phyloP scores from a whole-genome alignment of 805 yeast genomes.

The Babjeviella inositovora region DNA sequence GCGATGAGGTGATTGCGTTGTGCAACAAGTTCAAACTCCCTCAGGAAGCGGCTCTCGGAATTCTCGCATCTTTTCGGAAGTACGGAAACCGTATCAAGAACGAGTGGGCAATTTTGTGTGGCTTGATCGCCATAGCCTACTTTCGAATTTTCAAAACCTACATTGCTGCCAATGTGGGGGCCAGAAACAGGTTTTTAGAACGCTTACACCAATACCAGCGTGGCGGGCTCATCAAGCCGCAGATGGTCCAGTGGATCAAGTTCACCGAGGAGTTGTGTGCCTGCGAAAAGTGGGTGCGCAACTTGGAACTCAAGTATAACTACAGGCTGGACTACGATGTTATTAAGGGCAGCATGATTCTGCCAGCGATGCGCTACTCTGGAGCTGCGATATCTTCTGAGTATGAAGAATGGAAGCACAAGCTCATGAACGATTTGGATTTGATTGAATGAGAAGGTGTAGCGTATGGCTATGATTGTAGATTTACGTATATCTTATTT shows the following conservation, averaged over 20 bases:
- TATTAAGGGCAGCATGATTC: constrained; percentile 17
- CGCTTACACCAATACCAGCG: constrained; percentile 34
- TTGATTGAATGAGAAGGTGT: no score
- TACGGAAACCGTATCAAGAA: constrained; percentile 37
- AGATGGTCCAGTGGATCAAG: constrained; percentile 33
- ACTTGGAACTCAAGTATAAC: constrained; percentile 26
- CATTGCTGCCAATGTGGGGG: constrained; percentile 28
- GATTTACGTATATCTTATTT: no score
- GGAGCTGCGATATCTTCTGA: constrained; percentile 15
- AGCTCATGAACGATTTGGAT: no score
- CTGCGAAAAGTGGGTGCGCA: constrained; percentile 47
- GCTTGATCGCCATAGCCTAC: constrained; percentile 44
- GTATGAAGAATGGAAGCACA: constrained; percentile 16
- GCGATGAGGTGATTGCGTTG: constrained; percentile 25
- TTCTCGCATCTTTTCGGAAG: constrained; percentile 31
- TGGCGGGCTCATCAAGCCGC: constrained; percentile 32
- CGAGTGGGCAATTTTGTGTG: constrained; percentile 60
- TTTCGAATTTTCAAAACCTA: constrained; percentile 31
- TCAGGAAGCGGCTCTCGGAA: constrained; percentile 25
- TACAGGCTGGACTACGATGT: constrained; percentile 16
- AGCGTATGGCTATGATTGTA: no score
- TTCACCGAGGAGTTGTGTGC: constrained; percentile 36
- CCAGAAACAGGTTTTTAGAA: constrained; percentile 26
- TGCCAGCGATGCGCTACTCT: constrained; percentile 11
- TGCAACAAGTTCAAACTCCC: constrained; percentile 57